Conservation (phyloP, 2,329 filamentous ascomycete genomes). For the Dactylonectria macrodidyma region DNA sequence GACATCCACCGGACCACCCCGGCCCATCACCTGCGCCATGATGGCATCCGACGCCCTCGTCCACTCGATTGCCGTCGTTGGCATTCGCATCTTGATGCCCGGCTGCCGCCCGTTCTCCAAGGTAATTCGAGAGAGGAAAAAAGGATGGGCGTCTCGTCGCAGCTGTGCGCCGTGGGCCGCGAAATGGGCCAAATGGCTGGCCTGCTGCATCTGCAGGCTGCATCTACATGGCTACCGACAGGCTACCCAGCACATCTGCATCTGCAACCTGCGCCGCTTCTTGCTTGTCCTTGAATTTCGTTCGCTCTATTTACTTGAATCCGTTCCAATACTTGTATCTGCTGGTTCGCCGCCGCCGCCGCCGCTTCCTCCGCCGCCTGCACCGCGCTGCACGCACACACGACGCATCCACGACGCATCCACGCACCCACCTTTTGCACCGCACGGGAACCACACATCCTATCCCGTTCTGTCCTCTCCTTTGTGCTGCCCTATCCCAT, state of each 20-base stretch:
- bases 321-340: background rate
- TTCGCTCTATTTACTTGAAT: background rate
- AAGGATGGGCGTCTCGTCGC: constrained; percentile 17
- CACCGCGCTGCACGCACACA: constrained; percentile 3
- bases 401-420: constrained; percentile 15
- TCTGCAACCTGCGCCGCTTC: constrained; percentile 20
- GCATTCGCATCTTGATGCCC: constrained; percentile 30
- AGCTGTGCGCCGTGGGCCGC: constrained; percentile 22
- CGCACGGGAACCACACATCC: constrained; percentile 25
- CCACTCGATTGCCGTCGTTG: constrained; percentile 39
- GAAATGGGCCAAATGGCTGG: constrained; percentile 16
- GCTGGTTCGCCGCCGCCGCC: constrained; percentile 22
- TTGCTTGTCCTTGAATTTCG: constrained; percentile 7
- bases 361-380: constrained; percentile 8
- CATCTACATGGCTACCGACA: too few relatives aligned
- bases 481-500: constrained; percentile 44
- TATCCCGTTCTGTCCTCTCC: constrained; percentile 26
- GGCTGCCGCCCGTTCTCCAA: constrained; percentile 41
- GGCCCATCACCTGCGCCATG: constrained; percentile 52
- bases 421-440: constrained; percentile 9
- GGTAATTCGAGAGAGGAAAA: background rate
- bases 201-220: constrained; percentile 15
- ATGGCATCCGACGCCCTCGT: constrained; percentile 45
- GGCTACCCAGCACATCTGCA: constrained; percentile 7
- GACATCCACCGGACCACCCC: constrained; percentile 44